A percentile compares a stretch with the other conserved stretches of the same genome.
Evolutionary conservation across 371 early-diverging fungal species (phyloP).

Genomic region (Rhizopus arrhizus): DNA sequence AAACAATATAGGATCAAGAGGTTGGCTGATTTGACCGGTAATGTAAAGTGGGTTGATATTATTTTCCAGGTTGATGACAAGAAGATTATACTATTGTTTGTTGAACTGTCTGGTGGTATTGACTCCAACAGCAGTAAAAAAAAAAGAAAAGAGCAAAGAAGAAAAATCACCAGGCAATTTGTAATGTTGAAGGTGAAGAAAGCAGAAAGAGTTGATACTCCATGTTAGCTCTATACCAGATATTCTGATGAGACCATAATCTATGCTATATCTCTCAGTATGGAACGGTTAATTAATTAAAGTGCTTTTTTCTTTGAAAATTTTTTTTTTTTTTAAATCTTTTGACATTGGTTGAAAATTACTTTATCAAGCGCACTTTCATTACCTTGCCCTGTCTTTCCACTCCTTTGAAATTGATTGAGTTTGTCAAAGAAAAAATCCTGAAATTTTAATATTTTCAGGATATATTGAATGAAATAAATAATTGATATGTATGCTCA

Average conservation of each 20-base stretch:
- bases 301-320: conserved; percentile 9
- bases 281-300: conserved; percentile 9
- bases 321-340: conserved; percentile 17
- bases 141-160: not conserved
- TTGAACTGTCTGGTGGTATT: not conserved
- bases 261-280: conserved; percentile 13
- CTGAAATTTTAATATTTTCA: conserved; percentile 14
- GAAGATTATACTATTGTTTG: not conserved
- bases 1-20: not conserved
- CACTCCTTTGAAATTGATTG: conserved; percentile 3
- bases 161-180: not conserved
- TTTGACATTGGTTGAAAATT: conserved; percentile 12
- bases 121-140: not conserved
- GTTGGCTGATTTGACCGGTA: not conserved
- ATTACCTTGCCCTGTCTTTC: conserved; percentile 10
- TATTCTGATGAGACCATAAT: conserved; percentile 8
- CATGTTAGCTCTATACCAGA: not conserved
- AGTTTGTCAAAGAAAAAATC: conserved; percentile 11
- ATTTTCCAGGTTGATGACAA: not conserved
- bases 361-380: conserved; percentile 13
- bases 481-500: no score
- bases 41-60: not conserved
- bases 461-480: conserved; percentile 10
- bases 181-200: no score
- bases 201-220: no score